These are phyloP conservation scores for Bryoerythrophyllum caledonicum DNA, from an alignment of 225 moss, liverwort and hornwort species.

Conservation along the genomic window DNA sequence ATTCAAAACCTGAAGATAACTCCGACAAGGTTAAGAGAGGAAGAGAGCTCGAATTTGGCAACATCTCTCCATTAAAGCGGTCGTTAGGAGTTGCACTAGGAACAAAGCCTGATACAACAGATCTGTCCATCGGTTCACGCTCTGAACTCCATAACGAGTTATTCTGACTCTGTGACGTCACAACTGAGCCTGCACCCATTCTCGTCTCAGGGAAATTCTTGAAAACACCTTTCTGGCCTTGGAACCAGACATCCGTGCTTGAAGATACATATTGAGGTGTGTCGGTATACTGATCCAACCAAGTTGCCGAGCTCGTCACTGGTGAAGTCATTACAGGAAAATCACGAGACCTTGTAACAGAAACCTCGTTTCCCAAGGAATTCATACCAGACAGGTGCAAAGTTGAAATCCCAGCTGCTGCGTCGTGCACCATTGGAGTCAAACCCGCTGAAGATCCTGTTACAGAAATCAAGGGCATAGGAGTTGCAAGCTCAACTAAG, in stretches of 20 bases:
- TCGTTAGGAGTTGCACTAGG: constrained; percentile 25
- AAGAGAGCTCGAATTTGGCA: constrained; percentile 37
- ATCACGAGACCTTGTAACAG: constrained; percentile 39
- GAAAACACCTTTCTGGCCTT: constrained; percentile 58
- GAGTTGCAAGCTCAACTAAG: constrained; percentile 46
- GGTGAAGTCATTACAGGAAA: constrained; percentile 39
- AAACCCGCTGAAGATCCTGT: constrained; percentile 25
- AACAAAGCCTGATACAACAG: constrained; percentile 52
- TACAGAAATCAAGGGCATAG: constrained; percentile 35
- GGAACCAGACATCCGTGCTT: constrained; percentile 51
- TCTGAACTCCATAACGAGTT: constrained; percentile 83
- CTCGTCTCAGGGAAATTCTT: constrained; percentile 65
- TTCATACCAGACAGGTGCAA: constrained; percentile 34
- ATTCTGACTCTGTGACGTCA: constrained; percentile 66
- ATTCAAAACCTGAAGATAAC: constrained; percentile 33
- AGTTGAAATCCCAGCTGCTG: constrained; percentile 35
- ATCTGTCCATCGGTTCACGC: constrained; percentile 52
- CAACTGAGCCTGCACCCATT: constrained; percentile 48
- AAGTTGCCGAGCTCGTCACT: constrained; percentile 63
- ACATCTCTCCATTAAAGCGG: constrained; percentile 38
- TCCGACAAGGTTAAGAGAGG: constrained; percentile 42
- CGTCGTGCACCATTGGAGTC: constrained; percentile 30
- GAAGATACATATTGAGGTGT: constrained; percentile 38
- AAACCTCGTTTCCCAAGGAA: constrained; percentile 29
- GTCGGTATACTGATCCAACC: constrained; percentile 67